These are phyloP conservation scores for Penicillium sp. DNA, from an alignment of 2,329 filamentous ascomycete genomes.

Conservation along the genomic window DNA sequence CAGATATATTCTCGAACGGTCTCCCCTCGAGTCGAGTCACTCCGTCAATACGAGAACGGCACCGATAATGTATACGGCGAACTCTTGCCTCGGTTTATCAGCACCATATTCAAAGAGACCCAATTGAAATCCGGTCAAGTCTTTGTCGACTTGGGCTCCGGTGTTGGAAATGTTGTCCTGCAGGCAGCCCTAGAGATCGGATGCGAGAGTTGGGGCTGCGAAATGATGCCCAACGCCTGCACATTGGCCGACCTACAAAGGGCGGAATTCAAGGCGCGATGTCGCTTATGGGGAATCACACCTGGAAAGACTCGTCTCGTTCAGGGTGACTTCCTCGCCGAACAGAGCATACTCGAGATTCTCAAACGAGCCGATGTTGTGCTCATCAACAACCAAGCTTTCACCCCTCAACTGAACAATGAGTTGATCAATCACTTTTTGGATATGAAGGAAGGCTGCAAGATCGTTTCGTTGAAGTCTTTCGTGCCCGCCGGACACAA, in stretches of 20 bases:
- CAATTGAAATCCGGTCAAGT: slow-evolving; percentile 76
- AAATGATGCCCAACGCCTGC: slow-evolving; percentile 90
- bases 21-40: slow-evolving; percentile 77
- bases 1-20: slow-evolving; percentile 93
- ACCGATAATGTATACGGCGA: slow-evolving; percentile 95
- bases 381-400: slow-evolving; percentile 96
- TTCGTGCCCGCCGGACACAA: slow-evolving; percentile 81
- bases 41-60: slow-evolving; percentile 82
- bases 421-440: slow-evolving; percentile 83
- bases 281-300: slow-evolving; percentile 81
- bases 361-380: slow-evolving; percentile 89
- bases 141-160: slow-evolving; percentile 92
- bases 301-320: slow-evolving; percentile 77
- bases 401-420: slow-evolving; percentile 82
- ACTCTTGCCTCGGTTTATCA: slow-evolving; percentile 77
- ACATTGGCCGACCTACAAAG: slow-evolving; percentile 75
- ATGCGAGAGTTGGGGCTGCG: slow-evolving; percentile 92
- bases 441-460: slow-evolving; percentile 84
- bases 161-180: slow-evolving; percentile 91
- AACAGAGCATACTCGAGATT: slow-evolving; percentile 64
- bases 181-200: slow-evolving; percentile 91
- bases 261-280: slow-evolving; percentile 78
- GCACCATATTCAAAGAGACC: slow-evolving; percentile 73
- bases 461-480: slow-evolving; percentile 85
- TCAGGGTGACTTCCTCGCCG: slow-evolving; percentile 77